Evolutionary conservation across 225 moss, liverwort and hornwort genomes (phyloP).

Genomic region (Bryoerythrophyllum caledonicum): DNA sequence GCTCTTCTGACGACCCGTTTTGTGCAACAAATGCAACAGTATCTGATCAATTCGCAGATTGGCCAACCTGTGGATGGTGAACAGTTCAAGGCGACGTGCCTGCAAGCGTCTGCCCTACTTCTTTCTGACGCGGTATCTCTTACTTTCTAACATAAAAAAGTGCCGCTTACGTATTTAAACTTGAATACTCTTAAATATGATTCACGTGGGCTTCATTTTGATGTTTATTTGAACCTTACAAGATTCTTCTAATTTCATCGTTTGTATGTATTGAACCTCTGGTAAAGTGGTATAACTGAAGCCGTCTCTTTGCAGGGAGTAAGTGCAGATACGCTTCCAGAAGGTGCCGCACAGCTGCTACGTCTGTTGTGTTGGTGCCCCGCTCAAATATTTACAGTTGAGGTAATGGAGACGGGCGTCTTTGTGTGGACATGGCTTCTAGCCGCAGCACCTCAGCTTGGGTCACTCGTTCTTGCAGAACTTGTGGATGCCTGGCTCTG

Average conservation of each 20-base stretch:
- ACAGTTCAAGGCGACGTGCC: conserved; percentile 73
- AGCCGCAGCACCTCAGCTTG: conserved; percentile 76
- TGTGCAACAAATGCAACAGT: conserved; percentile 82
- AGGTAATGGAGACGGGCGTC: conserved; percentile 79
- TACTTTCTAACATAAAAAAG: not conserved
- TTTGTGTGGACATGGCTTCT: conserved; percentile 92
- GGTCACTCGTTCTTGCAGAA: conserved; percentile 72
- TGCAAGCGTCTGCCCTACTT: conserved; percentile 77
- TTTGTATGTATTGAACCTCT: conserved; percentile 4
- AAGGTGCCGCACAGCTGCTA: conserved; percentile 67
- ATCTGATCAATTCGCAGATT: conserved; percentile 59
- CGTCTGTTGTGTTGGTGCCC: conserved; percentile 93
- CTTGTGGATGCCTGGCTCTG: conserved; percentile 94
- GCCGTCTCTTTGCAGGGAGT: conserved; percentile 45
- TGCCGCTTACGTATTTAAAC: not conserved
- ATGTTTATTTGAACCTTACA: not conserved
- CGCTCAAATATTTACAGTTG: conserved; percentile 76
- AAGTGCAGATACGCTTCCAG: conserved; percentile 48
- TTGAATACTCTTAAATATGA: not conserved
- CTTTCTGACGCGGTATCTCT: conserved; percentile 66
- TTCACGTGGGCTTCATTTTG: too few relatives aligned
- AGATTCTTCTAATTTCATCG: not conserved
- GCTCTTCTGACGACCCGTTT: conserved; percentile 59
- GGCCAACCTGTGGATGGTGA: conserved; percentile 48
- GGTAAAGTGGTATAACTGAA: conserved; percentile 19